Evolutionary conservation across 2,329 filamentous ascomycete genomes (phyloP), one percentile per base, ranked within the genome.

Genomic region (Colletotrichum sp.): DNA sequence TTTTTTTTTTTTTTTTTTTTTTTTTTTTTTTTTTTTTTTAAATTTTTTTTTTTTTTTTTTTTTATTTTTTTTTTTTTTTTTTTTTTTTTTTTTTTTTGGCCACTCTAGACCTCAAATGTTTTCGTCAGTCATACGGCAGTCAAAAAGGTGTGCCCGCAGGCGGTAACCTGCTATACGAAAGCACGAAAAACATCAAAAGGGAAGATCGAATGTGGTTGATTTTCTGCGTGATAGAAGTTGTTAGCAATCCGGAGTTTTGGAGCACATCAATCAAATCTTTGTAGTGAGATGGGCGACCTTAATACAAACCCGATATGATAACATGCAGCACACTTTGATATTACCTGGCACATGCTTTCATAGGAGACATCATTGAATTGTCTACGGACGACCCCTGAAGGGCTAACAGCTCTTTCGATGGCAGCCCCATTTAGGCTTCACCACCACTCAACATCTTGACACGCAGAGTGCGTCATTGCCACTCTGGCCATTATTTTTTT

Each of bases 401-500:
- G 69, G 69, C 36, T 16, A 69, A 36, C 64, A 43, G 34, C 56
- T 75, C 63, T 73, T 73, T 68, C 56, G 43, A 64, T 38, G 38
- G 26, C 43, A 48, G 24, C 48, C n/a, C 56, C 64, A 66, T 38
- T 14, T 21, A 58, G 6, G 63, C 63, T 34, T 64, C 34, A 32
- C 34, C 36, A 43, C 61, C 34, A 32, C 56, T 73, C 56, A 48
- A 16, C 63, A 56, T 75, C 62, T 73, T 38, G 9, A 68, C 28
- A 68, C 10, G 18, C 36, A 6, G 14, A 71, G 48, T 68, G 43
- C 34, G 6, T 21, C 16, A 18, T 59, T n/a, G n/a, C 69, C 58
- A 62, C 73, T 63, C 70, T 26, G 7, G 28, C 55, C 48, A 64
- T 69, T 68, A 61, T 72, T 68, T 55, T 68, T 68, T 73, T 67